Evolutionary conservation across 768 basidiomycete species (phyloP), one percentile per base, ranked within the genome.

Genomic region (Collybiopsis luxurians): DNA sequence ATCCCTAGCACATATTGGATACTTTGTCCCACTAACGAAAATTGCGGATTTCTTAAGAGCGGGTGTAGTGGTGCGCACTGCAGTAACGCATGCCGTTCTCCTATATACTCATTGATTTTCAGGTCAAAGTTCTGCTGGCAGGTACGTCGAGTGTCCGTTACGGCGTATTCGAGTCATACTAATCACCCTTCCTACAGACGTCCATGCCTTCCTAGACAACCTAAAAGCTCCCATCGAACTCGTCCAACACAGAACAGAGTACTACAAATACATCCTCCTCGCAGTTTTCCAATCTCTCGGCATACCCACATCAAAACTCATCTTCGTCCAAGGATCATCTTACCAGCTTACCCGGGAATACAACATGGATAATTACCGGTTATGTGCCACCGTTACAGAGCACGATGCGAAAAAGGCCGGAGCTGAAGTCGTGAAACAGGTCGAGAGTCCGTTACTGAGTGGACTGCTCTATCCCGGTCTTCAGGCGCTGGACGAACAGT

Each of bases 341-440:
- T 95, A 95, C 84, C 95, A 99, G 68, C 84, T 98, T 57, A 85
- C 87, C 0, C 80, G 78, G 38, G 94, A 96, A 61, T 99, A 96
- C 80, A 97, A 87, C 64, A 79, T 98, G 66, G 97, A 98, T 74
- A 91, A 95, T 67, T 98, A 94, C 84, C 82, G 82, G 64, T 82
- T 98, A 48, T 91, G 89, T 64, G 85, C 95, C n/a, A 87, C 85
- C 58, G 94, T 96, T 19, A 85, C 92, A 1, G 93, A 98, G 63
- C 95, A 96, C 71, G 97, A 98, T 63, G 94, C 96, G 24, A 96
- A 96, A 70, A 97, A 97, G 71, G 97, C 97, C 0, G 97, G 97
- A 4, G 95, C 97, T 2, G 97, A 98, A 69, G 97, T 98, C 55
- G 97, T 99, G 63, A 98, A 98, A 71, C 96, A 98, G 71, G 91